Evolutionary conservation across 495 filamentous ascomycete species (phyloP), one percentile per base, ranked within the genome.

Genomic region (Penicillium ochrochloron): DNA sequence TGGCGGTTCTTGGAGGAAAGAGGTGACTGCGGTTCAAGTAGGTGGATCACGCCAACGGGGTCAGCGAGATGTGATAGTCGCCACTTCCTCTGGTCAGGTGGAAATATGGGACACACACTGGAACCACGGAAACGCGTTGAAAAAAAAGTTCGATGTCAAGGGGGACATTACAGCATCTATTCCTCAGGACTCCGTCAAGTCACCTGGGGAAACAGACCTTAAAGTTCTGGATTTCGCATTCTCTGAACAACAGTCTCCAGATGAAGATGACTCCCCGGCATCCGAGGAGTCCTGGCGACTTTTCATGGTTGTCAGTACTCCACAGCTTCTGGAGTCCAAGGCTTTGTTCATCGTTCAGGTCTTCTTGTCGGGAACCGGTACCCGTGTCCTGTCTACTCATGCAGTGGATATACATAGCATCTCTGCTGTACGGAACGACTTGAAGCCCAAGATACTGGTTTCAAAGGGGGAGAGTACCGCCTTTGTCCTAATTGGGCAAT

Each of bases 41-140:
- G 89, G 89, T 33, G 80, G 78, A 41, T 88, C 89, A 21, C 80
- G 82, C 25, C 87, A 88, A 59, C 84, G 92, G 70, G 94, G 94
- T 5, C 93, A 98, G 75, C 88, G 94, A 70, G 89, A 94, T 67
- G 83, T 96, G 27, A 82, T 96, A 29, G 86, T 93, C 62, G 88
- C 86, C 33, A 93, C 92, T 12, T 82, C 86, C 6, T 86, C 86
- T 46, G 93, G 92, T 23, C 77, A 86, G 33, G 74, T 99, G 15
- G 88, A 95, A 61, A 83, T 88, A 12, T 99, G 95, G 95, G 89
- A 91, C 70, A 82, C 96, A 5, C 92, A 92, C 69, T 90, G 93
- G 74, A 89, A 91, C 39, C 93, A 93, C 31, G 90, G 84, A 21
- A 83, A 85, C 60, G 76, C 79, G 5, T 72, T 87, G 42, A 84